phyloP scores from a whole-genome alignment of 345 rosid genomes.

The sweet orange (Citrus sinensis) region DVS_A1.0 CM039163.1:51189501-51190000 shows the following conservation, averaged over 20 bases:
- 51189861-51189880: not conserved
- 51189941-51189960: not conserved
- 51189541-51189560: conserved; percentile 24
- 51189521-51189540: conserved; percentile 34
- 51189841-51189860: not conserved
- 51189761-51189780: not conserved
- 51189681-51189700: not conserved
- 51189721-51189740: not conserved
- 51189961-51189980: not conserved
- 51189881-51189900: not conserved
- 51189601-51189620: conserved; percentile 18
- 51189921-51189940: not conserved
- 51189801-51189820: not conserved
- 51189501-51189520: conserved; percentile 35
- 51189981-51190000: not conserved
- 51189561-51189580: conserved; percentile 2
- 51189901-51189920: not conserved
- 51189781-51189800: not conserved
- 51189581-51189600: conserved; percentile 28
- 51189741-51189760: not conserved
- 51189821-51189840: not conserved
- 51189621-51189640: not conserved
- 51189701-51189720: not conserved
- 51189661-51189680: not conserved
- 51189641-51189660: not conserved